Evolutionary conservation across 441 rosid species (phyloP).

Genomic region (Cnidoscolus chayamansa): DNA sequence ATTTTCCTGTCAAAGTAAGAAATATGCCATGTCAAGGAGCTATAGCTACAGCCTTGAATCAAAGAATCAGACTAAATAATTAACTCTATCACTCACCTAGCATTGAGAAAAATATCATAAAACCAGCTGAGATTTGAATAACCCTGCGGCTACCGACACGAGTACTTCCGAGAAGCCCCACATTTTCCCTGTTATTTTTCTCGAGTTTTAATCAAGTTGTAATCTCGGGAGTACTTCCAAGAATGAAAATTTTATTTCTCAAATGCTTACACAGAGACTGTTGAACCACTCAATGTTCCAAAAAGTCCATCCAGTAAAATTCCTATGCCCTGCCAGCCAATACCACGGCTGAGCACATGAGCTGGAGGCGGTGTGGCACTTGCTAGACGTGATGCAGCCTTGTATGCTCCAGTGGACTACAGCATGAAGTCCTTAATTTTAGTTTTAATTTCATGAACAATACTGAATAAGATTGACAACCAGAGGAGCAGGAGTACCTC

Average conservation of each 20-base stretch:
- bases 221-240: conserved; percentile 6
- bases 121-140: conserved; percentile 94
- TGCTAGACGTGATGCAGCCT: conserved; percentile 95
- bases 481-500: conserved; percentile 50
- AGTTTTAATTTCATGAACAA: conserved; percentile 12
- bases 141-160: conserved; percentile 97
- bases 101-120: conserved; percentile 97
- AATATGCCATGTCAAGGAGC: background rate
- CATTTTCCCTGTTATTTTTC: conserved; percentile 70
- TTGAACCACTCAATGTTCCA: conserved; percentile 81
- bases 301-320: conserved; percentile 83
- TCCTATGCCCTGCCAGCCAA: conserved; percentile 99
- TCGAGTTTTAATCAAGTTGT: conserved; percentile 17
- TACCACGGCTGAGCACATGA: conserved; percentile 98
- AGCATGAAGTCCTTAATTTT: conserved; percentile 23
- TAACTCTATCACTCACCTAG: conserved; percentile 47
- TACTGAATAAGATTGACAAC: background rate
- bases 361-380: conserved; percentile 99
- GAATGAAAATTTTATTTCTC: background rate
- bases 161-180: conserved; percentile 97
- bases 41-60: background rate
- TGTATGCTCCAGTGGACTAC: conserved; percentile 97
- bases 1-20: conserved; percentile 58
- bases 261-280: conserved; percentile 75
- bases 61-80: background rate